phyloP scores from a whole-genome alignment of 768 basidiomycete genomes.

The Leccinum pellstonianum region DNA sequence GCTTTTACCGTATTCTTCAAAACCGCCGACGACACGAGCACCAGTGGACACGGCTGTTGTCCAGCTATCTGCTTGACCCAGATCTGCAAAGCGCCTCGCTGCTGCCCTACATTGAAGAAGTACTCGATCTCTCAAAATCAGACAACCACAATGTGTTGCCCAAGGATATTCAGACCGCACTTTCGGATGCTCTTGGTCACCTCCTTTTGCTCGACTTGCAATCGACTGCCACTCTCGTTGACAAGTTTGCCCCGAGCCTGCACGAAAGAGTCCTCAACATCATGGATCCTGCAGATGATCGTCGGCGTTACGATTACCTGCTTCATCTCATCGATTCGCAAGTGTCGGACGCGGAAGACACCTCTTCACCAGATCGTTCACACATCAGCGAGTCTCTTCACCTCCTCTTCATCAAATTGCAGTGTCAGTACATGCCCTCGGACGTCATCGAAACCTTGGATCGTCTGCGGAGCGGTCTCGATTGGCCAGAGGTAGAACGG shows the following conservation, averaged over 20 bases:
- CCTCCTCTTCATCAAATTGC: slow-evolving; percentile 65
- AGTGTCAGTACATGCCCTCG: slow-evolving; percentile 68
- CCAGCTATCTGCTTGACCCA: slow-evolving; percentile 74
- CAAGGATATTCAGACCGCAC: slow-evolving; percentile 49
- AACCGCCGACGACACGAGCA: slow-evolving; percentile 73
- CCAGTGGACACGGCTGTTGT: slow-evolving; percentile 72
- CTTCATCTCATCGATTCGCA: slow-evolving; percentile 60
- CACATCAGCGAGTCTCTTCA: slow-evolving; percentile 52
- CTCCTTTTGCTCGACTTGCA: slow-evolving; percentile 61
- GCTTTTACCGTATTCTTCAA: slow-evolving; percentile 90
- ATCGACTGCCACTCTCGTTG: slow-evolving; percentile 70
- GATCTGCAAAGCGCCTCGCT: slow-evolving; percentile 57
- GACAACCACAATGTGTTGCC: slow-evolving; percentile 52
- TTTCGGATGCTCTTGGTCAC: slow-evolving; percentile 60
- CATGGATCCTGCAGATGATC: slow-evolving; percentile 46
- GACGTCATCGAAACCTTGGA: slow-evolving; percentile 62
- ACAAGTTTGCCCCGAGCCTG: slow-evolving; percentile 61
- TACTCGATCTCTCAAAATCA: slow-evolving; percentile 48
- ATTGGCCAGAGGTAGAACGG: slow-evolving; percentile 52
- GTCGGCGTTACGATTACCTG: slow-evolving; percentile 73
- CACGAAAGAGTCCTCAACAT: slow-evolving; percentile 62
- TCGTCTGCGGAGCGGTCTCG: slow-evolving; percentile 49
- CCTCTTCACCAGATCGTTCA: slow-evolving; percentile 35
- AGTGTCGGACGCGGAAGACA: slow-evolving; percentile 41
- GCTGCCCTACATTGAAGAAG: slow-evolving; percentile 65